Evolutionary conservation across 2,329 filamentous ascomycete species (phyloP), one percentile per base, ranked within the genome.

Genomic region (Sarocladiaceae sp.): DNA sequence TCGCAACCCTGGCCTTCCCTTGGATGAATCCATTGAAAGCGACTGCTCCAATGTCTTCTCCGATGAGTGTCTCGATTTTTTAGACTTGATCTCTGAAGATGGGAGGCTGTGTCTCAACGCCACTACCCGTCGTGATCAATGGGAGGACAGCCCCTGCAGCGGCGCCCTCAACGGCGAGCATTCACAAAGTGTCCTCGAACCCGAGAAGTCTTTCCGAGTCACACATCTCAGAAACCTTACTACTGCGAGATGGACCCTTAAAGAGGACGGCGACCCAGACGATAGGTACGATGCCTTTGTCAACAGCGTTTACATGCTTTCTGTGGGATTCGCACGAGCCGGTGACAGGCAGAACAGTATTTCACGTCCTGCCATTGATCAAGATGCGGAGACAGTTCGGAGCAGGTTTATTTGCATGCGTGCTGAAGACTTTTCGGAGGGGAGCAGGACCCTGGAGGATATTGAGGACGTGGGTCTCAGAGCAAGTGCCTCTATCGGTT

Each of bases 321-420:
- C 37, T 13, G 37, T 42, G 10, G 37, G 37, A 20, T 42, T 42
- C 37, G 37, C 37, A 42, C 37, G 37, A 7, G 37, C 18, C 37
- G 23, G 37, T 20, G 37, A 42, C 37, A 23, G 17, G 13, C 10
- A 42, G 37, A 42, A 42, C 35, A 10, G 35, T 39, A 11, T 17
- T 6, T 42, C 37, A 17, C 10, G 17, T 20, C 11, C 37, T 17
- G 17, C 37, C 37, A 42, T 42, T 42, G 37, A 42, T 23, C 5
- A 22, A 42, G 22, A 42, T 42, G 37, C 37, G 37, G 10, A 20
- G 37, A 42, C 22, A 7, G 37, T 42, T 20, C 37, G 10, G 22
- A 42, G 37, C 37, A 42, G 18, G 37, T 42, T 42, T 17, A 42
- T 42, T 42, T 42, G 37, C 37, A 42, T 42, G 37, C 37, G 37